Conservation (phyloP, 345 rosid genomes). For the Salix udensis region DNA sequence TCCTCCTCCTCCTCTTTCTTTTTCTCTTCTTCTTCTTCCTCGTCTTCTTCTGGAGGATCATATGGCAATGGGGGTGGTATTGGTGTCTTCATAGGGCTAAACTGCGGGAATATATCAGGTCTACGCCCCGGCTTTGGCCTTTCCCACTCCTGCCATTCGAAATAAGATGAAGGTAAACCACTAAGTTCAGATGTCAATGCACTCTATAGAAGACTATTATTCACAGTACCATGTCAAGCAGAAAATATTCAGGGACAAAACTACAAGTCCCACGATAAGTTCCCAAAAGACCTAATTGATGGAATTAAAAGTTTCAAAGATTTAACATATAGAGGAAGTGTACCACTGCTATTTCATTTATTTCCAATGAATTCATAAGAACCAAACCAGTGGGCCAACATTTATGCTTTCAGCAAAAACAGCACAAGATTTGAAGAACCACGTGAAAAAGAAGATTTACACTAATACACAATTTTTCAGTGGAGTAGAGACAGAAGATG, state of each 20-base stretch:
- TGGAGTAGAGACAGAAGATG: not conserved
- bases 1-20: conserved; percentile 55
- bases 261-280: not conserved
- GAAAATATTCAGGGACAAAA: not conserved
- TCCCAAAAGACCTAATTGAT: not conserved
- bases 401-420: not conserved
- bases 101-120: conserved; percentile 68
- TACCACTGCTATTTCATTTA: too few relatives aligned
- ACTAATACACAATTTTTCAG: not conserved
- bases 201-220: not conserved
- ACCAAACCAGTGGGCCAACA: not conserved
- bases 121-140: conserved; percentile 74
- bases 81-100: conserved; percentile 79
- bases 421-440: not conserved
- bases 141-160: conserved; percentile 59
- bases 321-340: not conserved
- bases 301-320: not conserved
- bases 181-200: too few relatives aligned
- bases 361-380: not conserved
- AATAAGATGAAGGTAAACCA: not conserved
- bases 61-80: conserved; percentile 67
- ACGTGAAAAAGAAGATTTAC: not conserved
- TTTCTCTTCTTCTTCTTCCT: conserved; percentile 59
- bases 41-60: conserved; percentile 75
- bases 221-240: not conserved